These are phyloP conservation scores for Paramecium tetraurelia DNA, from an alignment of 73 alveolate genomes.

Conservation along the genomic window DNA sequence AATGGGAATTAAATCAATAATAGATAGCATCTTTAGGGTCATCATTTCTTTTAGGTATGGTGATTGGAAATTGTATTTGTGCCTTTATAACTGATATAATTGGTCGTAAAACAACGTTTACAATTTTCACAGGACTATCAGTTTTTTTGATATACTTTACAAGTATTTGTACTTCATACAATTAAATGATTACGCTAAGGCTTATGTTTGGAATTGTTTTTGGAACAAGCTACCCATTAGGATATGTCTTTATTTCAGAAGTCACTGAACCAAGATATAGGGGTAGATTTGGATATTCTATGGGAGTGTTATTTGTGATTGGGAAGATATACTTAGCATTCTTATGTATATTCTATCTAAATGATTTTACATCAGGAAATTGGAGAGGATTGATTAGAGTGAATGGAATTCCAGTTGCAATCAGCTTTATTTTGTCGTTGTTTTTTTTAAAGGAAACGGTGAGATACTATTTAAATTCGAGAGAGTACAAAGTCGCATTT, in stretches of 20 bases:
- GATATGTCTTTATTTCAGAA: constrained; percentile 22
- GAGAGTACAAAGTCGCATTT: background rate
- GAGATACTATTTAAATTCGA: background rate
- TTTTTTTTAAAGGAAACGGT: background rate
- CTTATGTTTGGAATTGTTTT: background rate
- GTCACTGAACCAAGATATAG: background rate
- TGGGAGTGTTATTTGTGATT: background rate
- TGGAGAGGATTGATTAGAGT: constrained; percentile 36
- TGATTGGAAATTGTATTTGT: background rate
- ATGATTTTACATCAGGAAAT: constrained; percentile 26
- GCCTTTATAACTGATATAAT: background rate
- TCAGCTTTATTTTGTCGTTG: background rate
- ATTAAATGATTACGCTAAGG: background rate
- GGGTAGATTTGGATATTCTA: background rate
- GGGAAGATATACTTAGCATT: background rate
- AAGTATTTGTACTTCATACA: background rate
- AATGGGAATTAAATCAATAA: background rate
- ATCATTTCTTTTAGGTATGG: background rate
- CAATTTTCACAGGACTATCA: background rate
- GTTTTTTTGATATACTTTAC: background rate
- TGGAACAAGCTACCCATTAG: constrained; percentile 27
- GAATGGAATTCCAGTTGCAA: background rate
- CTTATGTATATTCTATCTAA: background rate
- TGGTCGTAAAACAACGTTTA: background rate
- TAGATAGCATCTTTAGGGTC: background rate